Percentiles rank a stretch among this genome's conserved stretches.
These are phyloP conservation scores for Aspergillus fijiensis DNA, from an alignment of 2,329 filamentous ascomycete genomes.

Conservation along the genomic window DNA sequence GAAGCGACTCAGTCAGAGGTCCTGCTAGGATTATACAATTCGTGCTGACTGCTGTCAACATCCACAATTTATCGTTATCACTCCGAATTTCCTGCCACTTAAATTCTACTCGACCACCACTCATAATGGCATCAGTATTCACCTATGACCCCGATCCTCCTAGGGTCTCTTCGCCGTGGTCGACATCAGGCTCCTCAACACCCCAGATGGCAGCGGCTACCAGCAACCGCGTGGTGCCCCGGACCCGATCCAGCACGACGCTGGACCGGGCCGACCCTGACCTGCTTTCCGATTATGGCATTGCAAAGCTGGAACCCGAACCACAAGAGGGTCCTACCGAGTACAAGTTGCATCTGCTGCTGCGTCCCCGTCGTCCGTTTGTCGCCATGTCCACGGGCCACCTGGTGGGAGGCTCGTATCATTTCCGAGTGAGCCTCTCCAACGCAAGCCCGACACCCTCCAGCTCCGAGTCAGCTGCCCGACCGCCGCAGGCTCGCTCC, in stretches of 20 bases:
- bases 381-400: conserved; percentile 66
- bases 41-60: background rate
- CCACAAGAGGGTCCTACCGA: conserved; percentile 93
- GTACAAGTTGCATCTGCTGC: conserved; percentile 89
- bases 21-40: too few relatives aligned
- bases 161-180: conserved; percentile 88
- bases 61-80: background rate
- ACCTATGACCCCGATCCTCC: conserved; percentile 89
- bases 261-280: conserved; percentile 41
- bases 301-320: conserved; percentile 80
- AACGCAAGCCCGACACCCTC: conserved; percentile 24
- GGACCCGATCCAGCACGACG: conserved; percentile 36
- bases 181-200: conserved; percentile 54
- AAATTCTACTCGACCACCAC: background rate
- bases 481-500: conserved; percentile 49
- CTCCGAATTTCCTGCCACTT: background rate
- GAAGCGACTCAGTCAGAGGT: too few relatives aligned
- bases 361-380: conserved; percentile 75
- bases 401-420: conserved; percentile 53
- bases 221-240: conserved; percentile 26
- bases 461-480: conserved; percentile 34
- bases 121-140: conserved; percentile 85
- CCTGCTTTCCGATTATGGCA: conserved; percentile 56
- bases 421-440: conserved; percentile 37
- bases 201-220: conserved; percentile 32